Evolutionary conservation across 1,139 yeast genomes (phyloP).

Genomic region (Pichia sp.): DNA sequence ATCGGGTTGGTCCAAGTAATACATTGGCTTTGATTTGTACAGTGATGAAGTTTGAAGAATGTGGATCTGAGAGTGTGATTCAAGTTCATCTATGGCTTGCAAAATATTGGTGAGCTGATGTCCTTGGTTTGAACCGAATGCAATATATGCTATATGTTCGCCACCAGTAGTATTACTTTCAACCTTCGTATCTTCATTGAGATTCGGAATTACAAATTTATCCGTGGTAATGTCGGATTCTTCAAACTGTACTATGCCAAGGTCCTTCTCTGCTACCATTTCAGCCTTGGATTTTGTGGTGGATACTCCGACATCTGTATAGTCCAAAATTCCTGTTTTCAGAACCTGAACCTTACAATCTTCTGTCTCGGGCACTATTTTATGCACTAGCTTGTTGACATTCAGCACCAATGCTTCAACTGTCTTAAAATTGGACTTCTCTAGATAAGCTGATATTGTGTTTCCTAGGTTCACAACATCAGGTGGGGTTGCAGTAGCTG

Average conservation of each 20-base stretch:
- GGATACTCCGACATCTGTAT: slow-evolving; percentile 84
- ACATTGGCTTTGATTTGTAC: slow-evolving; percentile 92
- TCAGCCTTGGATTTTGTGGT: slow-evolving; percentile 42
- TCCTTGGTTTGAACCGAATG: slow-evolving; percentile 88
- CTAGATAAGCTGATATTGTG: slow-evolving; percentile 42
- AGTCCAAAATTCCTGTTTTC: slow-evolving; percentile 84
- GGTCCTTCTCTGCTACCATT: slow-evolving; percentile 27
- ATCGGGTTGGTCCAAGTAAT: slow-evolving; percentile 68
- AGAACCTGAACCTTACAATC: slow-evolving; percentile 55
- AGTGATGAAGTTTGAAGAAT: slow-evolving; percentile 65
- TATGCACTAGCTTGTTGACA: slow-evolving; percentile 53
- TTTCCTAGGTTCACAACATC: slow-evolving; percentile 3
- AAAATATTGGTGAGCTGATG: slow-evolving; percentile 56
- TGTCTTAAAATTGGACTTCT: slow-evolving; percentile 72
- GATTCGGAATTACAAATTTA: slow-evolving; percentile 28
- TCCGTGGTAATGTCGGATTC: slow-evolving; percentile 14
- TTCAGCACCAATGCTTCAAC: slow-evolving; percentile 84
- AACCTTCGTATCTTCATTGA: slow-evolving; percentile 26
- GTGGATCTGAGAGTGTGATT: slow-evolving; percentile 28
- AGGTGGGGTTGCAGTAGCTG: slow-evolving; percentile 4
- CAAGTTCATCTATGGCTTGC: slow-evolving; percentile 47
- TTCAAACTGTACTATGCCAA: slow-evolving; percentile 19
- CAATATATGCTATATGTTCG: slow-evolving; percentile 58
- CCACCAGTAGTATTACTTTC: slow-evolving; percentile 13
- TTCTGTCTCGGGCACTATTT: slow-evolving; percentile 21